Conservation (phyloP, 345 rosid genomes). For the Citrus trifoliata region DNA sequence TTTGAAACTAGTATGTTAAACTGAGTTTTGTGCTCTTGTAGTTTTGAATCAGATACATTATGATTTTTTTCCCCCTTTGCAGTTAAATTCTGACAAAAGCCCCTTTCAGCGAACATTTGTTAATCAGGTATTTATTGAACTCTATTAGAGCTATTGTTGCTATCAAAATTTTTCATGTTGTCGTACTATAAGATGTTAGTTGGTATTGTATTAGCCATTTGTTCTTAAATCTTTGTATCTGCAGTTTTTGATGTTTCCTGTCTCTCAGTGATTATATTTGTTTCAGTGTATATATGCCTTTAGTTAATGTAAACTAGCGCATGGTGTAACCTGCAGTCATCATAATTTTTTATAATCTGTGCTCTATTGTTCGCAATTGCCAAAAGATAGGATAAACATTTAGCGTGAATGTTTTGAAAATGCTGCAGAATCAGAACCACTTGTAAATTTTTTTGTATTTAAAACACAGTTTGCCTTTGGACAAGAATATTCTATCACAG, state of each 20-base stretch:
- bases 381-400: not conserved
- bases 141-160: not conserved
- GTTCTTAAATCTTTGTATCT: not conserved
- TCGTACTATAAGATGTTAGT: not conserved
- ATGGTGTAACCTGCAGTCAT: not conserved
- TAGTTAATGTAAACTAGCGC: not conserved
- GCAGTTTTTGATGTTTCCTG: not conserved
- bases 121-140: slow-evolving; percentile 61
- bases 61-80: slow-evolving; percentile 25
- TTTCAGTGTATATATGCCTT: not conserved
- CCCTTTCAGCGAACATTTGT: slow-evolving; percentile 96
- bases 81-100: slow-evolving; percentile 90
- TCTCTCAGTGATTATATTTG: not conserved
- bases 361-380: not conserved
- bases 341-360: not conserved
- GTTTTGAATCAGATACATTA: slow-evolving; percentile 8
- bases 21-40: not conserved
- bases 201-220: not conserved
- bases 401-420: not conserved
- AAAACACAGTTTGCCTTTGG: not conserved
- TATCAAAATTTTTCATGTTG: not conserved
- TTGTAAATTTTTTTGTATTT: not conserved
- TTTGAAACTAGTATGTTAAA: not conserved
- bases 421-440: not conserved
- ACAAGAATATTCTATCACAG: not conserved